Evolutionary conservation across 768 basidiomycete species (phyloP), one percentile per base, ranked within the genome.

Genomic region (Kwoniella heveanensis): DNA sequence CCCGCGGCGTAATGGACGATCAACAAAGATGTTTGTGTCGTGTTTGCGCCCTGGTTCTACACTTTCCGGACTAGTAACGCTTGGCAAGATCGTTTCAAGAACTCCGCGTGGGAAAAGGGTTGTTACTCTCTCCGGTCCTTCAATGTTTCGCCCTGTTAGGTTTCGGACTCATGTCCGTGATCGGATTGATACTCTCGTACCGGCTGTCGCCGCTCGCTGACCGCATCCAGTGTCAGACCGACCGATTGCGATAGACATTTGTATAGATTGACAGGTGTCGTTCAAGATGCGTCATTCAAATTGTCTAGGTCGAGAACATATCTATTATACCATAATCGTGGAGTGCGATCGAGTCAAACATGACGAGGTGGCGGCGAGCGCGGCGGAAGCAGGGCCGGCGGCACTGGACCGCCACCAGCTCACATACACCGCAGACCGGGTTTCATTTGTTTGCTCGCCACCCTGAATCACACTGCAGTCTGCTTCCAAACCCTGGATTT

Each of bases 291-390:
- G 32, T 32, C 32, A 32, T 32, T 32, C n/a, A n/a, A n/a, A n/a
- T 10, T 44, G 39, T 44, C 15, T 17, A 10, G 39, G 39, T 44
- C 39, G 39, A 44, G 39, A 44, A 44, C 39, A 44, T 44, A 3
- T 44, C 10, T 8, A 44, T n/a, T n/a, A n/a, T n/a, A n/a, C n/a
- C n/a, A n/a, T n/a, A n/a, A n/a, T n/a, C 17, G 15, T 44, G 17
- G 39, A 9, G 17, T 4, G 39, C 10, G 39, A 44, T 32, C n/a
- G 32, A 17, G 17, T 19, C 17, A 17, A 17, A 44, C 17, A 44
- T 44, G 39, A 44, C 39, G 39, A 44, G 39, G 39, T 44, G 39
- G 39, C 39, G 39, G 39, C 39, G 15, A 44, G 39, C n/a, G n/a
- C n/a, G 39, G 15, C 15, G 3, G 15, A 44, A 3, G 10, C 4